Base-by-base conservation (phyloP, 352 stramenopile genomes). In the Globisporangium orthogonon region DNA sequence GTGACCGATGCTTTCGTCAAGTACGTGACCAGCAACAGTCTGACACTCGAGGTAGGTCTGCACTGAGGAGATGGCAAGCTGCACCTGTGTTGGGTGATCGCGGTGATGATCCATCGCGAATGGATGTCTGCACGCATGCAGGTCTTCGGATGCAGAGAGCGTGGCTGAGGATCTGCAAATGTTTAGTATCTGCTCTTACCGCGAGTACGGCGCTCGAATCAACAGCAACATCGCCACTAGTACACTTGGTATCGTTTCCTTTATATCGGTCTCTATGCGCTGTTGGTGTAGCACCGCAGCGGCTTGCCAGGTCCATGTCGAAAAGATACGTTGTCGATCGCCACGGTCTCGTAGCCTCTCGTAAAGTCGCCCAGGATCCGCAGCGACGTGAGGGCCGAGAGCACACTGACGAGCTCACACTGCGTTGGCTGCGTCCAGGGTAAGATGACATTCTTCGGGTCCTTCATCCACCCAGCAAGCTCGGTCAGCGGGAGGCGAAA, bases 361-460 rank as follows among this genome's bases (percentile, higher is more conserved):
- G 91, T 98, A 55, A 97, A 97, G 64, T 97, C 90, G 17, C 90
- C 89, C 4, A 97, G 70, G 56, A 97, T 96, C 15, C 74, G 70
- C n/a, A 97, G 47, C 28, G 76, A 78, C 5, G 83, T 87, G 33
- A 97, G 76, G 29, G 80, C 84, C 30, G 85, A 87, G 4, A 98
- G 76, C 14, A 97, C 83, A 50, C 81, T 77, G 50, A 97, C 79
- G 65, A 98, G 87, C 67, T 95, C 82, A 56, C 89, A 98, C 58
- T 91, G 76, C 3, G 69, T 75, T 3, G 87, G 83, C 58, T 65
- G 17, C 3, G 57, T 66, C 86, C 89, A 97, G 23, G 69, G 51
- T 13, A 83, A 62, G 45, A 97, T 68, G 47, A 87, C 78, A 60
- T 98, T 98, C 60, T 95, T 92, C 9, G 89, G 91, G 62, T 97